Evolutionary conservation across 495 filamentous ascomycete genomes (phyloP).

Genomic region (Pyrenula aspistea): DNA sequence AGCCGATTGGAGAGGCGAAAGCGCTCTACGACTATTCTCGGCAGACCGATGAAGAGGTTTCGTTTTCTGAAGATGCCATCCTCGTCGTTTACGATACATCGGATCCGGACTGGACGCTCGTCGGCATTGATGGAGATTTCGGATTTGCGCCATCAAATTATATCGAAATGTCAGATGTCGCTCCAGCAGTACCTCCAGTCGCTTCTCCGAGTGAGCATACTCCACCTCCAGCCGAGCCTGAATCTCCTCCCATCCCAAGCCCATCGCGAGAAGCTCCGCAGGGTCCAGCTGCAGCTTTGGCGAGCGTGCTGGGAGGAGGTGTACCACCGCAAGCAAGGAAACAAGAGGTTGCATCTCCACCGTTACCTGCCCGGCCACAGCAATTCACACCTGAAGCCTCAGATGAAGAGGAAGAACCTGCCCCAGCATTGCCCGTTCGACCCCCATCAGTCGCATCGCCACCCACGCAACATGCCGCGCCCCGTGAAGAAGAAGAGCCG

Average conservation of each 20-base stretch:
- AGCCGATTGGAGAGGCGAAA: conserved; percentile 45
- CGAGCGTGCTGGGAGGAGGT: conserved; percentile 48
- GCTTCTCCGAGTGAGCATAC: conserved; percentile 10
- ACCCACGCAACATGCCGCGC: conserved; percentile 35
- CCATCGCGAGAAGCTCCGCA: conserved; percentile 28
- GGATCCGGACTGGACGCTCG: conserved; percentile 94
- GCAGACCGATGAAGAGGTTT: conserved; percentile 96
- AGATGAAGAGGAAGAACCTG: conserved; percentile 45
- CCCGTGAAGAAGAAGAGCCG: conserved; percentile 19
- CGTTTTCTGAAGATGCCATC: conserved; percentile 79
- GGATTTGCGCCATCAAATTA: conserved; percentile 98
- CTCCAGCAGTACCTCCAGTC: conserved; percentile 12
- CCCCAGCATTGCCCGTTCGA: conserved; percentile 56
- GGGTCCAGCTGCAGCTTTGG: conserved; percentile 60
- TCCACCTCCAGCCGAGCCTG: conserved; percentile 9
- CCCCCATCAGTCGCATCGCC: conserved; percentile 52
- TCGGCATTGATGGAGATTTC: conserved; percentile 72
- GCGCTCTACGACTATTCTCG: conserved; percentile 92
- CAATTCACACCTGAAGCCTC: conserved; percentile 32
- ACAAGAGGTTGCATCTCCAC: conserved; percentile 21
- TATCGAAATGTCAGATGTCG: conserved; percentile 52
- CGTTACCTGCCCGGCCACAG: conserved; percentile 27
- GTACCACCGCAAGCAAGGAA: conserved; percentile 15
- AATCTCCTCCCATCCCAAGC: conserved; percentile 8
- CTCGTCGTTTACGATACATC: conserved; percentile 79